A percentile compares a stretch with the other conserved stretches of the same genome.
These are phyloP conservation scores for Theobroma grandiflorum DNA, from an alignment of 441 rosid species.

Conservation along the genomic window DNA sequence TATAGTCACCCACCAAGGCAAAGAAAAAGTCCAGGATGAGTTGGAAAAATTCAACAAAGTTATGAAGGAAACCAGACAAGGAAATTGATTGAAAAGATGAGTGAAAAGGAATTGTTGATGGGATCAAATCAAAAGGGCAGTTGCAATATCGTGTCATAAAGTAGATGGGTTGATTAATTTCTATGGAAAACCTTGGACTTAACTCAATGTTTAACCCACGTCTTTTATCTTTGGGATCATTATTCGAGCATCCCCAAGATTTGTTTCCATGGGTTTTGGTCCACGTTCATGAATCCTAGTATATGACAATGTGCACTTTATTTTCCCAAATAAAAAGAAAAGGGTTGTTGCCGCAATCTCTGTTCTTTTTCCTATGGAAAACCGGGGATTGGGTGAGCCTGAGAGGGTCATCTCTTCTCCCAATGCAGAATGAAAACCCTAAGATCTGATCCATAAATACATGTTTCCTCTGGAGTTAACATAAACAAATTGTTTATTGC, in stretches of 20 bases:
- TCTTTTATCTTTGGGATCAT: background rate
- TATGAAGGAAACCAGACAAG: background rate
- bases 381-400: conserved; percentile 41
- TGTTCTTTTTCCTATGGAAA: conserved; percentile 30
- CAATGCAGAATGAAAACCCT: conserved; percentile 27
- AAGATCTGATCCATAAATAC: conserved; percentile 20
- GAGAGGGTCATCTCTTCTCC: conserved; percentile 30
- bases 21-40: background rate
- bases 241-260: background rate
- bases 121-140: background rate
- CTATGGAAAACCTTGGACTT: background rate
- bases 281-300: conserved; percentile 21
- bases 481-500: conserved; percentile 10
- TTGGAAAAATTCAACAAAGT: too few relatives aligned
- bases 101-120: background rate
- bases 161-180: too few relatives aligned
- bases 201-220: background rate
- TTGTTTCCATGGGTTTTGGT: background rate
- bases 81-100: background rate
- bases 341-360: background rate
- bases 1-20: background rate
- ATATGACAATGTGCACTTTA: background rate
- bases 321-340: background rate
- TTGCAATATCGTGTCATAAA: background rate
- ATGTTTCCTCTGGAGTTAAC: conserved; percentile 25